phyloP scores from a whole-genome alignment of 805 yeast genomes.

The Komagataella kurtzmanii region DNA sequence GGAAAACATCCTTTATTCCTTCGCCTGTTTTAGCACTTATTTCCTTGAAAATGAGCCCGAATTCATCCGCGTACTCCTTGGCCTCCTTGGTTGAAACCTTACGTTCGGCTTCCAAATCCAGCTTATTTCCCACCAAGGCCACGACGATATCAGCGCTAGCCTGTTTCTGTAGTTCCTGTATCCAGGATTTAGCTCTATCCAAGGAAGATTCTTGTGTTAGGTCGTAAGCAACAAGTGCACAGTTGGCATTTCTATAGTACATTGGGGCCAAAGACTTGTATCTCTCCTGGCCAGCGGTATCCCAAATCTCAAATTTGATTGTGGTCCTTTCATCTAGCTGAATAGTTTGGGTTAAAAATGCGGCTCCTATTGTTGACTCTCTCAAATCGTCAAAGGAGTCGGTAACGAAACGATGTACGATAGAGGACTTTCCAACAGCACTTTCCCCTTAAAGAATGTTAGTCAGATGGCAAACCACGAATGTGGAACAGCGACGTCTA shows the following conservation, averaged over 20 bases:
- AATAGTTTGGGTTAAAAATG: slow-evolving; percentile 60
- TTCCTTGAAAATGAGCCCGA: slow-evolving; percentile 34
- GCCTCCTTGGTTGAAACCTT: slow-evolving; percentile 32
- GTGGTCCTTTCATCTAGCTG: slow-evolving; percentile 38
- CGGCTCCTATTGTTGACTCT: slow-evolving; percentile 80
- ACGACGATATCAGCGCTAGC: slow-evolving; percentile 65
- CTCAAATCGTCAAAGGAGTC: slow-evolving; percentile 60
- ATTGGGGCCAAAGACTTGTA: slow-evolving; percentile 69
- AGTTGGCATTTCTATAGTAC: slow-evolving; percentile 73
- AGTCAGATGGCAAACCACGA: background rate
- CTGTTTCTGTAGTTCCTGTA: slow-evolving; percentile 69
- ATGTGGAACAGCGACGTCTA: background rate
- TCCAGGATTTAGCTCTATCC: slow-evolving; percentile 63
- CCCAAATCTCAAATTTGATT: slow-evolving; percentile 74
- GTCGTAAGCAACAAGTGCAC: slow-evolving; percentile 70
- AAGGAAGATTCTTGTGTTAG: slow-evolving; percentile 58
- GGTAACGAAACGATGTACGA: slow-evolving; percentile 58
- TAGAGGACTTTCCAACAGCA: slow-evolving; percentile 46
- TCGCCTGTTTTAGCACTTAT: slow-evolving; percentile 48
- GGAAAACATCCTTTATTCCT: slow-evolving; percentile 33
- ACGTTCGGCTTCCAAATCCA: slow-evolving; percentile 43
- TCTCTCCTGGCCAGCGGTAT: slow-evolving; percentile 78
- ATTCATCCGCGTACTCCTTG: slow-evolving; percentile 38
- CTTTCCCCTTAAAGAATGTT: slow-evolving; percentile 30
- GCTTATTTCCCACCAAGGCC: slow-evolving; percentile 72